Evolutionary conservation across 495 filamentous ascomycete species (phyloP), one percentile per base, ranked within the genome.

Genomic region (Penicillium argentinense): DNA sequence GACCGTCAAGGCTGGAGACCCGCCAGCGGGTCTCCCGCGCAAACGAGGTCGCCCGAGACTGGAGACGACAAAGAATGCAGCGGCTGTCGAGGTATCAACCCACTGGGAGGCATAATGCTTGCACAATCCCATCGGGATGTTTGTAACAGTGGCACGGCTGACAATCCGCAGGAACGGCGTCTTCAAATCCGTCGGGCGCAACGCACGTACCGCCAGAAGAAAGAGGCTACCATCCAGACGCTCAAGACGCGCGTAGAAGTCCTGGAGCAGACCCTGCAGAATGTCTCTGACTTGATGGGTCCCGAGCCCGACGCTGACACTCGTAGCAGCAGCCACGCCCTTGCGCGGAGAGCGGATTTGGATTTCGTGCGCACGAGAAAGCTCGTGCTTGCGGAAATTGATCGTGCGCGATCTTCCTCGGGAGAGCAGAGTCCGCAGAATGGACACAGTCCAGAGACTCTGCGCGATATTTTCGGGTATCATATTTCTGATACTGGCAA

Each of bases 111-210:
- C n/a, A n/a, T n/a, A n/a, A n/a, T n/a, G n/a, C n/a, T n/a, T n/a
- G n/a, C n/a, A n/a, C n/a, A n/a, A n/a, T n/a, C n/a, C n/a, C n/a
- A n/a, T n/a, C n/a, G n/a, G n/a, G n/a, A n/a, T n/a, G n/a, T n/a
- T n/a, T n/a, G n/a, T n/a, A n/a, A n/a, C n/a, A n/a, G n/a, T n/a
- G n/a, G n/a, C n/a, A n/a, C n/a, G n/a, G n/a, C n/a, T n/a, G n/a
- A n/a, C n/a, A n/a, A n/a, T n/a, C 22, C 25, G 13, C 23, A 69
- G 66, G 62, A 63, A 49, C 84, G 90, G 27, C 80, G 90, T 37
- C 89, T 88, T 5, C 90, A 96, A 66, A 90, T 96, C 45, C 82
- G 90, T 27, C 78, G 90, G 40, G 90, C 90, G 4, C 90, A 96
- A 53, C 76, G 89, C 34, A 89, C 90, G 0, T 95, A 96, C 57